Conservation (phyloP, 169 alveolate species). For the Perkinsus marinus region DNA sequence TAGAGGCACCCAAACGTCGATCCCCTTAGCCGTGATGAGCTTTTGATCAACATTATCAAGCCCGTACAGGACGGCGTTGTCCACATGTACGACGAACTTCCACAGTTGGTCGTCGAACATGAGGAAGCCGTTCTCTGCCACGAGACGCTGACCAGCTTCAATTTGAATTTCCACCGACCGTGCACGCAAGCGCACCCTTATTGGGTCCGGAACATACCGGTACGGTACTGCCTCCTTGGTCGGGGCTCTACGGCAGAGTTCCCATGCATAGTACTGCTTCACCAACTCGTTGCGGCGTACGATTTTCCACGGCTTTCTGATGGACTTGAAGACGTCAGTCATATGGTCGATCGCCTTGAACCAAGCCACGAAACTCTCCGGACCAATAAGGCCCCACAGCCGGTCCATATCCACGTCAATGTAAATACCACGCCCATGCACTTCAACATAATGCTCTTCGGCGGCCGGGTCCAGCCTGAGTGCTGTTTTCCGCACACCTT, state of each 20-base stretch:
- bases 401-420: neutral
- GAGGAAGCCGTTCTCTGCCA: neutral
- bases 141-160: neutral
- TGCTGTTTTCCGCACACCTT: neutral
- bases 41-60: neutral
- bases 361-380: neutral
- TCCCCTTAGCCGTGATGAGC: neutral
- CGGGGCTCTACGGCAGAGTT: neutral
- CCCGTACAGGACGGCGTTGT: neutral
- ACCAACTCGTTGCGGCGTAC: neutral
- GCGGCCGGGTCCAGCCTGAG: neutral
- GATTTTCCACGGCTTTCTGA: neutral
- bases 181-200: neutral
- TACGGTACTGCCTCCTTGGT: neutral
- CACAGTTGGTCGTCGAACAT: neutral
- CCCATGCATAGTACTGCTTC: neutral
- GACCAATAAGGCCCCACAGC: neutral
- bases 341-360: neutral
- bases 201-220: neutral
- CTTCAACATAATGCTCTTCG: neutral
- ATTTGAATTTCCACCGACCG: neutral
- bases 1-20: neutral
- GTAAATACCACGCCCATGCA: neutral
- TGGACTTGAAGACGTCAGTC: neutral
- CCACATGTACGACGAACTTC: neutral